Base-by-base conservation (phyloP, 2,329 filamentous ascomycete genomes). In the Metarhizium rileyi region DNA sequence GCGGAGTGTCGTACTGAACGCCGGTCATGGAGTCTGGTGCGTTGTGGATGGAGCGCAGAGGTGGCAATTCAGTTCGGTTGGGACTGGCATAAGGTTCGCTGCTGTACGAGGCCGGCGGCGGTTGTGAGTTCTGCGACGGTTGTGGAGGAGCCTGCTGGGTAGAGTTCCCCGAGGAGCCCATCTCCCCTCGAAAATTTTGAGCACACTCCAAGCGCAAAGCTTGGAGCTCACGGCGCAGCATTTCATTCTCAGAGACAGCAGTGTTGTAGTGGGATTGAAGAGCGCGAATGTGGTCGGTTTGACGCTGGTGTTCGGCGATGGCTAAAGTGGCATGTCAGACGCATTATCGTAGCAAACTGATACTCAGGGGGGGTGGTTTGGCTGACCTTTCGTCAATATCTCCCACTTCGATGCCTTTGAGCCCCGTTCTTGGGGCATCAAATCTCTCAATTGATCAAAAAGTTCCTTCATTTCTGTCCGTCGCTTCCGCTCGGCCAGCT, bases 321-420 rank as follows among this genome's bases (percentile, higher is more conserved):
- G 80, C 80, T 83, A 53, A 10, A 5, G 18, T 25, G 2, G n/a
- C 6, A 25, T 6, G 46, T 50, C 41, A 43, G 41, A 44, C 41
- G 14, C 20, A 35, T 43, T 18, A 42, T 26, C 14, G 40, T n/a
- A 18, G 22, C 18, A 8, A 4, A n/a, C 33, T 10, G 10, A n/a
- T 9, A 20, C n/a, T n/a, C n/a, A n/a, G n/a, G 20, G 12, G 25
- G 33, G 3, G 9, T 5, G 12, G 5, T 7, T 8, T 5, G n/a
- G 16, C 76, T 54, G 70, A 90, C 87, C 86, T 73, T 91, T 91
- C 3, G 86, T 90, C 16, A 94, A 64, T 45, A 91, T 90, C 59
- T 94, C 87, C 87, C 87, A 94, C 59, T 94, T 94, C 57, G 86
- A 90, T 0, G 87, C 87, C 64, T 93, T 94, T 23, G 84, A 85